Conservation (phyloP, 192 early-diverging fungal species). For the Paraglomus brasilianum region DNA sequence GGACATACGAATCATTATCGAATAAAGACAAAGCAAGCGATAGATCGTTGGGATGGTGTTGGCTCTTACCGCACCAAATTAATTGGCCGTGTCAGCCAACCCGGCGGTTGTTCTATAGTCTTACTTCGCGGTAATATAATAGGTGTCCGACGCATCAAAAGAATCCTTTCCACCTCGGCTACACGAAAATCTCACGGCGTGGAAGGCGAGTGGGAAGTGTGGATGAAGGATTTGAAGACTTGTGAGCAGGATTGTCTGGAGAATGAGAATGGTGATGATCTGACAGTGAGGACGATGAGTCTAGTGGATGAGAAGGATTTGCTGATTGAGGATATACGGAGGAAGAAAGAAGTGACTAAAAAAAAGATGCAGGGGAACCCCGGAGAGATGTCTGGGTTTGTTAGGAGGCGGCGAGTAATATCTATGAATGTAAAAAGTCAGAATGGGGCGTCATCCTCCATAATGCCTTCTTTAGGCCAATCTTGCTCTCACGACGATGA, state of each 20-base stretch:
- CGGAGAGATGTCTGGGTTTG: conserved; percentile 4
- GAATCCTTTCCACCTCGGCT: background rate
- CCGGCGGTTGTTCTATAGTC: conserved; percentile 22
- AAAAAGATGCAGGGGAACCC: background rate
- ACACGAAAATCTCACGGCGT: background rate
- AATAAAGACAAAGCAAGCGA: background rate
- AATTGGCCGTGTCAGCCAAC: conserved; percentile 13
- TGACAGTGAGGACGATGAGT: conserved; percentile 4
- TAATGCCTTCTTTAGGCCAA: too few relatives aligned
- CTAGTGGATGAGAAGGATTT: conserved; percentile 25
- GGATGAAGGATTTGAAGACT: conserved; percentile 24
- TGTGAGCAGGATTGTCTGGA: background rate
- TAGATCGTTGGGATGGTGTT: conserved; percentile 20
- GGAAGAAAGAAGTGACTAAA: conserved; percentile 11
- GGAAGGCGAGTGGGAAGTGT: conserved; percentile 32
- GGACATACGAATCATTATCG: too few relatives aligned
- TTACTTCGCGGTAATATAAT: conserved; percentile 15
- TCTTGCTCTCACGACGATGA: background rate
- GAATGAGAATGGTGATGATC: background rate
- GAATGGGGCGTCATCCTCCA: too few relatives aligned
- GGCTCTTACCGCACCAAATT: conserved; percentile 24
- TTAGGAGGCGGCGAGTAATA: background rate
- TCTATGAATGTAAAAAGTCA: too few relatives aligned
- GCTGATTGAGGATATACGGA: conserved; percentile 2
- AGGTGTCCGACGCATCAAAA: conserved; percentile 11